Evolutionary conservation across 208 protist species (phyloP).

Genomic region (Pavlovales sp.): DNA sequence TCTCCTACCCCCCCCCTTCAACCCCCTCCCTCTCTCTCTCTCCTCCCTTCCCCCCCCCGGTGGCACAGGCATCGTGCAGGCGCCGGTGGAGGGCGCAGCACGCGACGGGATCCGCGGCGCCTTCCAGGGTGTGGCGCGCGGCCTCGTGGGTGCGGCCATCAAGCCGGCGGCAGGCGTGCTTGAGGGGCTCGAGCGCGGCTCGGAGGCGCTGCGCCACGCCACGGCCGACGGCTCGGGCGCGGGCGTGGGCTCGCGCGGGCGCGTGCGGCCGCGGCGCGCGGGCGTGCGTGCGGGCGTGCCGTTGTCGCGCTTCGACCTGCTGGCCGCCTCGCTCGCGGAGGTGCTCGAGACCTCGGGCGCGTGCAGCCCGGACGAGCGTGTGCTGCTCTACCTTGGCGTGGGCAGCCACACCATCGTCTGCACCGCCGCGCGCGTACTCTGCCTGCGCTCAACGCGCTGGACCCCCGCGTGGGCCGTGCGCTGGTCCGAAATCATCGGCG

Average conservation of each 20-base stretch:
- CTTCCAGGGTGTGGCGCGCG: not conserved
- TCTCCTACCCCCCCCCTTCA: too few species aligned
- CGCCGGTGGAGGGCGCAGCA: not conserved
- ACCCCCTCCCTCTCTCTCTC: too few species aligned
- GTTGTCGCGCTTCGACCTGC: not conserved
- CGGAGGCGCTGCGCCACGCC: not conserved
- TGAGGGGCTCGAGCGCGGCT: not conserved
- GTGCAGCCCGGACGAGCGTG: not conserved
- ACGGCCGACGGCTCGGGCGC: not conserved
- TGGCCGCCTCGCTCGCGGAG: not conserved
- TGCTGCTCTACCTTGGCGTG: not conserved
- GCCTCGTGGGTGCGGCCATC: constrained; percentile 18
- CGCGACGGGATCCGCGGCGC: not conserved
- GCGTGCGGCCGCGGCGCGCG: constrained; percentile 4
- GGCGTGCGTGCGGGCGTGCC: not conserved
- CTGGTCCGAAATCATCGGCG: not conserved
- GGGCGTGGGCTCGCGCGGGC: not conserved
- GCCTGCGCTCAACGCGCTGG: not conserved
- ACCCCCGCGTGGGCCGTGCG: not conserved
- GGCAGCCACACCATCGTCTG: not conserved
- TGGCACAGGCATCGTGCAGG: not conserved
- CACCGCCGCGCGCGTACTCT: not conserved
- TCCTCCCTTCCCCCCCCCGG: too few species aligned
- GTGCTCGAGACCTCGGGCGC: not conserved
- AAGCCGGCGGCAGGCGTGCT: constrained; percentile 33